Base-by-base conservation (phyloP, 805 yeast genomes). In the Yarrowia bubula region DNA sequence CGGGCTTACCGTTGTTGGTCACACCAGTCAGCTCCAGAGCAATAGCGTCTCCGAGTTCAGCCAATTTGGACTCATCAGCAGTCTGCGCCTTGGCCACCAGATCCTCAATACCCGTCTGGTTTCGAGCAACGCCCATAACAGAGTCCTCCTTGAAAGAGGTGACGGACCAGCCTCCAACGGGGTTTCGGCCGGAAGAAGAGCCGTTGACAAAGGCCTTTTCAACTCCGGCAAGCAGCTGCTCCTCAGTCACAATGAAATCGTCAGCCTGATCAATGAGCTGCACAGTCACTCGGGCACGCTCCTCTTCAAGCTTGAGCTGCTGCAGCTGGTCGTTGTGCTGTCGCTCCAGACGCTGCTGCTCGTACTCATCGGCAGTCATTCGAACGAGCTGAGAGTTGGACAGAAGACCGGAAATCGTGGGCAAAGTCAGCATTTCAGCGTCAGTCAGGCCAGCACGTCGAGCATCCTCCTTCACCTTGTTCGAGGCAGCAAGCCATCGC, bases 221-320 rank as follows among this genome's bases (percentile, higher is more conserved):
- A 47, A 89, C 83, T 62, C 86, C 84, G 18, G 75, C 77, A 47
- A 81, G 83, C 67, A 89, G 80, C 74, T 85, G 85, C 58, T 80
- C 83, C 75, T 89, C 96, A 35, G 87, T 87, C 43, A 90, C 84
- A 70, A 91, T 89, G 76, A 85, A 92, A 48, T 81, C 79, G 32
- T 83, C 81, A 1, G 93, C 78, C 2, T 86, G 83, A 71, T 90
- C 90, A 75, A 89, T 91, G 64, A 92, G 80, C 69, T 84, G 87
- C 67, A 92, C 77, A 55, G 92, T 76, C 55, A 82, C 78, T 43
- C 78, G 78, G 14, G 92, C 84, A 70, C 82, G 82, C 48, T 77
- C 75, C 68, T 83, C 84, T 69, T 84, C 80, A 5, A 79, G 80
- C 60, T 76, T 77, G 66, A 87, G 80, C 70, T 86, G 86, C 13